A percentile compares a stretch with the other conserved stretches of the same genome.
Conservation (phyloP, 78 protist genomes). For the Andalucia godoyi region DNA sequence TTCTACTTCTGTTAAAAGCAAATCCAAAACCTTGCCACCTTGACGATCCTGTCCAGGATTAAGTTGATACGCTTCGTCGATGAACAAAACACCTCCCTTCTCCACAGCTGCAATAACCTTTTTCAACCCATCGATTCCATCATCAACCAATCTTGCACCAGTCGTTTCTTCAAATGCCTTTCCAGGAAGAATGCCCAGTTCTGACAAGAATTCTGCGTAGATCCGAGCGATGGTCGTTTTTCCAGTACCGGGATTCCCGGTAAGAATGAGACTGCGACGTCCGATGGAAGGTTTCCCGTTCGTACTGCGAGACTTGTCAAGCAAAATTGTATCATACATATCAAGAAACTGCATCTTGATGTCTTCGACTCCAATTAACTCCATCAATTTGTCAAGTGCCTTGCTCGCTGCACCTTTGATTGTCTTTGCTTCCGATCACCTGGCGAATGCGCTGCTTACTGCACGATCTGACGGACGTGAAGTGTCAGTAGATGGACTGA, state of each 20-base stretch:
- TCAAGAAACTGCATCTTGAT: too few relatives aligned
- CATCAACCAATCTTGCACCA: background rate
- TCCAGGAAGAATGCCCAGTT: background rate
- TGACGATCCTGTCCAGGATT: too few relatives aligned
- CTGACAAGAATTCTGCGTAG: background rate
- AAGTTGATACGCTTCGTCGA: constrained; percentile 48
- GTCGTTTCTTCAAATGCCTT: background rate
- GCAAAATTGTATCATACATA: too few relatives aligned
- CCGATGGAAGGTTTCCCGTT: too few relatives aligned
- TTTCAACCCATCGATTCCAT: background rate
- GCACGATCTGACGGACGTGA: too few relatives aligned
- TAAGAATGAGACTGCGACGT: background rate
- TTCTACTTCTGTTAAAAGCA: background rate
- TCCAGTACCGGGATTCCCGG: constrained; percentile 24
- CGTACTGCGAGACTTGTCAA: too few relatives aligned
- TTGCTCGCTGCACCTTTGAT: too few relatives aligned
- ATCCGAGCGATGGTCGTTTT: constrained; percentile 25
- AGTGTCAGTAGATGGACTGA: too few relatives aligned
- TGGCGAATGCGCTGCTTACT: too few relatives aligned
- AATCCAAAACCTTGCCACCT: background rate
- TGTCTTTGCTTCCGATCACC: too few relatives aligned
- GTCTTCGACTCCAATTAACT: too few relatives aligned
- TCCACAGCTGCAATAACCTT: background rate
- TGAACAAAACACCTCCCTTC: constrained; percentile 24
- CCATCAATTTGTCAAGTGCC: too few relatives aligned